Evolutionary conservation across 2,329 filamentous ascomycete genomes (phyloP), one percentile per base, ranked within the genome.

Genomic region (Trichoderma oligosporum): DNA sequence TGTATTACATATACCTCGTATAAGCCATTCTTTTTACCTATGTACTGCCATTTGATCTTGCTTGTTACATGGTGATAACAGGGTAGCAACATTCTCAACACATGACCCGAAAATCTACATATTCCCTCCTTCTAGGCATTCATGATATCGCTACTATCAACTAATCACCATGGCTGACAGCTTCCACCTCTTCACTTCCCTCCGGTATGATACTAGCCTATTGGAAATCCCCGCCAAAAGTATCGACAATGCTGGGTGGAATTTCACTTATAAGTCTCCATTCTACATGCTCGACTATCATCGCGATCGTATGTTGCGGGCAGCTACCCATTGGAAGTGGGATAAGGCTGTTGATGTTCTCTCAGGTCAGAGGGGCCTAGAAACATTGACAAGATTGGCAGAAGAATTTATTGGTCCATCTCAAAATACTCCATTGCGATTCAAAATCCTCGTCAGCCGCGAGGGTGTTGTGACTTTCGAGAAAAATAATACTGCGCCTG

Each of bases 231-330:
- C 75, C 8, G 70, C 71, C 55, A 70, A 66, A 31, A 69, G 68
- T 1, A 67, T 76, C 29, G 59, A 65, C 29, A 66, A 77, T 60
- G 70, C 76, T 38, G 81, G 76, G 16, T 86, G 78, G 74, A 85
- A 84, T 65, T 77, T 74, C 63, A 62, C 66, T 24, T 72, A 76
- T 24, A 67, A 74, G 6, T 88, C 84, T 7, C 82, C 86, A 0
- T 85, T 90, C 64, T 95, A 95, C 71, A 90, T 95, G 79, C 80
- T 94, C 14, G 78, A 84, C 58, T 86, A 86, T 63, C 91, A 96
- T 70, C 82, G 84, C 44, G 87, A 92, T 68, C 86, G 91, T 53
- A 81, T 96, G 68, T 76, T 91, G n/a, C 80, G 75, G 57, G 84
- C 83, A 12, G 83, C 83, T 4, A 69, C 65, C 4, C 68, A 85